These are phyloP conservation scores for Trichoderma sp. DNA, from an alignment of 2,329 filamentous ascomycete species.

Conservation along the genomic window DNA sequence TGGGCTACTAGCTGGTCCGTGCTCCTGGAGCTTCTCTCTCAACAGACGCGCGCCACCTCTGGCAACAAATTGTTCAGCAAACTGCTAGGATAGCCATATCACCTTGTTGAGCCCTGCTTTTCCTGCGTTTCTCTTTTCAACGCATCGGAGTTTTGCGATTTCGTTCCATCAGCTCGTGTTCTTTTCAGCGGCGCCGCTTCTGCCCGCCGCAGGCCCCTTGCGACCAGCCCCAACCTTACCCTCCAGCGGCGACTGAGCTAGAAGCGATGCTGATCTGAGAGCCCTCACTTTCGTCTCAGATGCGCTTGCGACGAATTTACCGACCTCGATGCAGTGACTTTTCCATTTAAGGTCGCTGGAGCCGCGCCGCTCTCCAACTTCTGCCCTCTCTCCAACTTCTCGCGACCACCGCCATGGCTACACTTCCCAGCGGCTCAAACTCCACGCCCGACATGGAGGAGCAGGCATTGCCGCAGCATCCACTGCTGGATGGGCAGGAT, in stretches of 20 bases:
- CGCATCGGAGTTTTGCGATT: neutral
- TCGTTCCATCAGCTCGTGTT: neutral
- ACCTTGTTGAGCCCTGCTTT: neutral
- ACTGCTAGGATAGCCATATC: neutral
- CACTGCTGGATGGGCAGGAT: slow-evolving; percentile 33
- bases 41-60: slow-evolving; percentile 17
- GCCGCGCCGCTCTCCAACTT: slow-evolving; percentile 6
- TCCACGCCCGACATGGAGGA: slow-evolving; percentile 17
- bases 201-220: neutral
- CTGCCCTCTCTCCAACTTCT: neutral
- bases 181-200: neutral
- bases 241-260: neutral
- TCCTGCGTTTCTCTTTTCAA: neutral
- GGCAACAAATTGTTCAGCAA: neutral
- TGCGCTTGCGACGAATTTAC: slow-evolving; percentile 14
- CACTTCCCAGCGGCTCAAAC: slow-evolving; percentile 10
- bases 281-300: slow-evolving; percentile 14
- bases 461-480: slow-evolving; percentile 20
- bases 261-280: slow-evolving; percentile 19
- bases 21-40: slow-evolving; percentile 17
- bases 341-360: slow-evolving; percentile 16
- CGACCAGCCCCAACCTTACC: neutral
- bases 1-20: slow-evolving; percentile 13
- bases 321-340: slow-evolving; percentile 19
- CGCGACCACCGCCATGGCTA: neutral